phyloP scores from a whole-genome alignment of 306 rosid species.

The Prunus campanulata region DNA sequence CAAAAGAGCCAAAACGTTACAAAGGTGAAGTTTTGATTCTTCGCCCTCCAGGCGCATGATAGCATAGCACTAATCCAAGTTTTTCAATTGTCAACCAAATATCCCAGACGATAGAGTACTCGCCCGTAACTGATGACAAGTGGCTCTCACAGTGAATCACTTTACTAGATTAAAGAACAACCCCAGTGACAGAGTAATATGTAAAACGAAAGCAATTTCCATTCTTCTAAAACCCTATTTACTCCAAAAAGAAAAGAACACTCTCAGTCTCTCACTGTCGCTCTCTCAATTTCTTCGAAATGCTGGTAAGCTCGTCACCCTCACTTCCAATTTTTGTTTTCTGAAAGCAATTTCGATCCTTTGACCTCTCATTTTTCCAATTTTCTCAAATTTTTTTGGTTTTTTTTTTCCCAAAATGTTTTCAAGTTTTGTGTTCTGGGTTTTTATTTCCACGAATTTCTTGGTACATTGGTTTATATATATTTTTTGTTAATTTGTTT shows the following conservation, averaged over 20 bases:
- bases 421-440: slow-evolving; percentile 2
- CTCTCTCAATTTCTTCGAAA: not conserved
- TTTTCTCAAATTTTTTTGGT: not conserved
- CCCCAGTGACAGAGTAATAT: not conserved
- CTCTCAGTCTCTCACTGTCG: not conserved
- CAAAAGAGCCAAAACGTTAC: not conserved
- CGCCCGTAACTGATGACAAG: not conserved
- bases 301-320: not conserved
- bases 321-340: not conserved
- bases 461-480: not conserved
- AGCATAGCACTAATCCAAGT: not conserved
- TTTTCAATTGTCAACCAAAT: not conserved
- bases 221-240: not conserved
- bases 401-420: not conserved
- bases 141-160: not conserved
- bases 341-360: not conserved
- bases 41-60: not conserved
- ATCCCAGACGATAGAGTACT: not conserved
- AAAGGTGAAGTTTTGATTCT: not conserved
- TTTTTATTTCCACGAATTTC: not conserved
- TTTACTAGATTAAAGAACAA: not conserved
- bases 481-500: not conserved
- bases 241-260: too few relatives aligned
- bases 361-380: not conserved
- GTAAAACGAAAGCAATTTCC: not conserved